phyloP scores from a whole-genome alignment of 352 stramenopile species.

The Globisporangium parvum region DNA sequence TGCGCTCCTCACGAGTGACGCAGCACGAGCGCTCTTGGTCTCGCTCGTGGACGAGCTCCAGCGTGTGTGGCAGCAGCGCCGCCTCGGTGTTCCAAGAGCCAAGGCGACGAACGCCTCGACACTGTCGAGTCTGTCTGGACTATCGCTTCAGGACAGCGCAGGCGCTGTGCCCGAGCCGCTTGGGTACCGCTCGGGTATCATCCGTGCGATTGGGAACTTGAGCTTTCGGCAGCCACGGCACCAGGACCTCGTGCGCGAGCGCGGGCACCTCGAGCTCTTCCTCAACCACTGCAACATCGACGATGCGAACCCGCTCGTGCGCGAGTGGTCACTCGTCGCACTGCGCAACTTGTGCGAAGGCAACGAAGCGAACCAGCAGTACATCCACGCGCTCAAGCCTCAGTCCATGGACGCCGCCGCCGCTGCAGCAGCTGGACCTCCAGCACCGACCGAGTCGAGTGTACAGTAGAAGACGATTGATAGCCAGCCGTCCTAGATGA shows the following conservation, averaged over 20 bases:
- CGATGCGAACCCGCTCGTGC: slow-evolving; percentile 79
- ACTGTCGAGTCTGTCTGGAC: no score
- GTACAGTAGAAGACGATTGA: neutral
- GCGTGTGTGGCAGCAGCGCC: slow-evolving; percentile 45
- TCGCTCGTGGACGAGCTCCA: slow-evolving; percentile 56
- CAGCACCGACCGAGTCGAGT: neutral
- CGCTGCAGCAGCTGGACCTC: neutral
- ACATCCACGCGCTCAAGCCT: slow-evolving; percentile 56
- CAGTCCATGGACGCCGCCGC: slow-evolving; percentile 27
- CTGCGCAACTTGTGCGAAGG: slow-evolving; percentile 87
- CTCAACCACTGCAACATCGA: slow-evolving; percentile 90
- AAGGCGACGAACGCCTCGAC: slow-evolving; percentile 13
- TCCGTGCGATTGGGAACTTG: slow-evolving; percentile 81
- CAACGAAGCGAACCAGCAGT: slow-evolving; percentile 67
- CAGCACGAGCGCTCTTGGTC: slow-evolving; percentile 20
- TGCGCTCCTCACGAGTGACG: neutral
- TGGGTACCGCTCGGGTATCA: slow-evolving; percentile 69
- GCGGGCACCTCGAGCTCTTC: slow-evolving; percentile 70
- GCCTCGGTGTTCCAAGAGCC: slow-evolving; percentile 6
- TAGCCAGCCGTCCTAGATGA: neutral
- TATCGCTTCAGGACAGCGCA: neutral
- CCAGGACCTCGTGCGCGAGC: slow-evolving; percentile 76
- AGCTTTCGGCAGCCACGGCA: slow-evolving; percentile 56
- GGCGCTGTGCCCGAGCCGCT: slow-evolving; percentile 27
- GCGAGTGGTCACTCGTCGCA: slow-evolving; percentile 87